Percentiles rank a stretch among this genome's conserved stretches.
These are phyloP conservation scores for Saccharomycopsis crataegensis DNA, from an alignment of 1,139 yeast species.

Conservation along the genomic window DNA sequence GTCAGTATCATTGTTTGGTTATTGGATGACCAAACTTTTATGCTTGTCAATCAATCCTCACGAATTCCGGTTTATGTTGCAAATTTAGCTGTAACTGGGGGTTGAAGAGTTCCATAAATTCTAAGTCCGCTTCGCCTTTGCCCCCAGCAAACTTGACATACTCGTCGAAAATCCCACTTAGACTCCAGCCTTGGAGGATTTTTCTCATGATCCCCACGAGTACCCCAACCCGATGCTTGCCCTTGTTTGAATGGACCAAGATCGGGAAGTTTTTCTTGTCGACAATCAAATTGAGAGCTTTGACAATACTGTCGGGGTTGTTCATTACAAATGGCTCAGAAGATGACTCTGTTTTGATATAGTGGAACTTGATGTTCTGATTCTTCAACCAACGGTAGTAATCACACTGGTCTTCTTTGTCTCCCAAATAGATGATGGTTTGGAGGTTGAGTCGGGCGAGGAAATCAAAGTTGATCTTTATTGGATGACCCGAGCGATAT, in stretches of 20 bases:
- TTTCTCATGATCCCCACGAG: conserved; percentile 83
- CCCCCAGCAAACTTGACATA: conserved; percentile 91
- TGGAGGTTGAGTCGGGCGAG: conserved; percentile 60
- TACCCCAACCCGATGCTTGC: conserved; percentile 91
- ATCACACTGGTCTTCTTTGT: conserved; percentile 48
- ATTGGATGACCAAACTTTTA: not conserved
- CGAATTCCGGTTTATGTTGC: conserved; percentile 16
- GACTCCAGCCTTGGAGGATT: conserved; percentile 84
- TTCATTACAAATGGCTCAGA: conserved; percentile 65
- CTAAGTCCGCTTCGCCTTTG: conserved; percentile 86
- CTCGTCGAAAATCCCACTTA: conserved; percentile 89
- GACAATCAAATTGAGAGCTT: conserved; percentile 56
- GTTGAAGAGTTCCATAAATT: conserved; percentile 31
- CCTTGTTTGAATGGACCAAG: conserved; percentile 86
- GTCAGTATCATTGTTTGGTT: too few relatives aligned
- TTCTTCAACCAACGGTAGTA: conserved; percentile 60
- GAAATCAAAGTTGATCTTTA: conserved; percentile 75
- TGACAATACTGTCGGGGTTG: conserved; percentile 49
- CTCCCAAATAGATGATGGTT: conserved; percentile 84
- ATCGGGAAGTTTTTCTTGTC: conserved; percentile 78
- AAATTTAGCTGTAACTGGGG: conserved; percentile 7
- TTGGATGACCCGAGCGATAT: conserved; percentile 91
- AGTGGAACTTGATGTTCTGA: conserved; percentile 48
- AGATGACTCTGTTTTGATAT: conserved; percentile 60
- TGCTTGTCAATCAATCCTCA: conserved; percentile 1